Evolutionary conservation across 2,329 filamentous ascomycete species (phyloP).

Genomic region (Cercospora zeae-maydis): DNA sequence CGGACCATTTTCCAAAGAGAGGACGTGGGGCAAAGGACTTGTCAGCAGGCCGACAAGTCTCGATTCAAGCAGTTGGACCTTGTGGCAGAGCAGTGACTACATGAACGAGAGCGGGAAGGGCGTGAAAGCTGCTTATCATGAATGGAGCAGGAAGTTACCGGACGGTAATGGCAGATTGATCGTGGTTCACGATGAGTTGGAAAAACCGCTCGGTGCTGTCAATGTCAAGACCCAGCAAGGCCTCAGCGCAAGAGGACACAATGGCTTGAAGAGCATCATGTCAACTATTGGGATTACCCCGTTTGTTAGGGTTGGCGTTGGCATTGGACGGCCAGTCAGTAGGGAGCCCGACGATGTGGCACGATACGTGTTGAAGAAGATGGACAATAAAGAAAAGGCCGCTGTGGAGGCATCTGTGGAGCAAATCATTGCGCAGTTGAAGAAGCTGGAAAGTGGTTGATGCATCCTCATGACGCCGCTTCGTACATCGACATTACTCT

Average conservation of each 20-base stretch:
- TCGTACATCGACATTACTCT: not conserved
- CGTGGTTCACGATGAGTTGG: slow-evolving; percentile 85
- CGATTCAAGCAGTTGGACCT: slow-evolving; percentile 48
- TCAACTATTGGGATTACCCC: slow-evolving; percentile 72
- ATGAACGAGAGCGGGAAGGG: slow-evolving; percentile 85
- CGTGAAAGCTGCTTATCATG: slow-evolving; percentile 62
- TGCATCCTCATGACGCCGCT: not conserved
- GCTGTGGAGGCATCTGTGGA: slow-evolving; percentile 33
- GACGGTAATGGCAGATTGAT: slow-evolving; percentile 55
- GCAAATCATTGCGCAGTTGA: slow-evolving; percentile 40
- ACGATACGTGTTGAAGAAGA: slow-evolving; percentile 70
- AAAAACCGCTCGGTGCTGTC: slow-evolving; percentile 65
- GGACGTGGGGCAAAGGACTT: slow-evolving; percentile 49
- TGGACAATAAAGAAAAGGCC: slow-evolving; percentile 53
- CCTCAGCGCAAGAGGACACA: slow-evolving; percentile 47
- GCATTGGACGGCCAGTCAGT: slow-evolving; percentile 77
- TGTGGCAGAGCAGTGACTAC: slow-evolving; percentile 69
- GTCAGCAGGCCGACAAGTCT: slow-evolving; percentile 45
- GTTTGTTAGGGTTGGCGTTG: slow-evolving; percentile 65
- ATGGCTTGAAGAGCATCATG: slow-evolving; percentile 58
- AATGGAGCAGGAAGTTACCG: slow-evolving; percentile 40
- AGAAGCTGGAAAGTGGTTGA: slow-evolving; percentile 30
- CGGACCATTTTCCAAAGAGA: slow-evolving; percentile 38
- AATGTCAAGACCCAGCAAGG: slow-evolving; percentile 55
- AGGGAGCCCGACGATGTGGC: slow-evolving; percentile 66